Evolutionary conservation across 495 filamentous ascomycete species (phyloP).

Genomic region (Viridothelium virens): DNA sequence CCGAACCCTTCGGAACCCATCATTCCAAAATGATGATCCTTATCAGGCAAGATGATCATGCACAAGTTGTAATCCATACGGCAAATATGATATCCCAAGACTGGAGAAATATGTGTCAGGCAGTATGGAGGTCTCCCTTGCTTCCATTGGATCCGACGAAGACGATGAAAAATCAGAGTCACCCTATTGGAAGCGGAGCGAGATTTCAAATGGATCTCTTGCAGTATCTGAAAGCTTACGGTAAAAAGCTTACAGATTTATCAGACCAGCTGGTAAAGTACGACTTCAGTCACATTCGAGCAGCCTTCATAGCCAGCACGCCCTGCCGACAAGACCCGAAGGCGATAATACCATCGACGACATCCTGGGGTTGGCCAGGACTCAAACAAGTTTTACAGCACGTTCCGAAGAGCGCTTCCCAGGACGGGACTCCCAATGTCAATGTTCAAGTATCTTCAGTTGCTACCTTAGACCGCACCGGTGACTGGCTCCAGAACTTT

Average conservation of each 20-base stretch:
- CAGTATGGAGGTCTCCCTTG: conserved; percentile 69
- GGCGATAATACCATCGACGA: conserved; percentile 36
- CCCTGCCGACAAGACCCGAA: conserved; percentile 55
- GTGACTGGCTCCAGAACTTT: conserved; percentile 68
- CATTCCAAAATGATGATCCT: conserved; percentile 83
- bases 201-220: conserved; percentile 72
- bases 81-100: conserved; percentile 82
- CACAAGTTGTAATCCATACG: conserved; percentile 78
- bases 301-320: conserved; percentile 66
- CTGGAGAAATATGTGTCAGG: conserved; percentile 84
- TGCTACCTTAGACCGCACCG: conserved; percentile 64
- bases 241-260: conserved; percentile 43
- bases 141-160: conserved; percentile 43
- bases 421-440: conserved; percentile 44
- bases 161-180: neutral
- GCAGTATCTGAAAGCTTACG: conserved; percentile 64
- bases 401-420: conserved; percentile 39
- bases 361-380: conserved; percentile 67
- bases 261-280: conserved; percentile 49
- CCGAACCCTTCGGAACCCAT: conserved; percentile 82
- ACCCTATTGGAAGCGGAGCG: conserved; percentile 50
- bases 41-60: conserved; percentile 64
- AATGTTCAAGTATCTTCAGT: conserved; percentile 76
- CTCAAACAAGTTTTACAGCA: conserved; percentile 52
- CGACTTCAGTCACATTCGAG: conserved; percentile 65